These are phyloP conservation scores for Hanseniaspora uvarum DNA, from an alignment of 1,139 yeast genomes.

Conservation along the genomic window DNA sequence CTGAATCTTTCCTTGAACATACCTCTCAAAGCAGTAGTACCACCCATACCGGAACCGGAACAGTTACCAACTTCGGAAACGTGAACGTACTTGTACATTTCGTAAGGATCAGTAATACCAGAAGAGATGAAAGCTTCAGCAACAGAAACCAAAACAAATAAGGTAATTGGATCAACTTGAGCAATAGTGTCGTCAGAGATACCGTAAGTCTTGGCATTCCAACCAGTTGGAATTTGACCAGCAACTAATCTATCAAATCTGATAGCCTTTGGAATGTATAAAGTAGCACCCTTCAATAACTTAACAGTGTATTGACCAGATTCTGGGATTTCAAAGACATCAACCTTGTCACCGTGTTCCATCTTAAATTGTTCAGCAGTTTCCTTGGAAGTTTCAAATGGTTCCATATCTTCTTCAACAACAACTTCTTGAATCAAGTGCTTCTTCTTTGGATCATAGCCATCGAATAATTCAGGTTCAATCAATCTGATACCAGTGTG, in stretches of 20 bases:
- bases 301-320: constrained; percentile 87
- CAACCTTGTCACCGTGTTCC: constrained; percentile 91
- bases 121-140: constrained; percentile 87
- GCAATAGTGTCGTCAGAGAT: constrained; percentile 81
- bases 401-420: constrained; percentile 89
- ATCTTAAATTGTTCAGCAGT: constrained; percentile 89
- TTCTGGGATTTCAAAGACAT: constrained; percentile 78
- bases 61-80: constrained; percentile 98
- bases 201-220: constrained; percentile 94
- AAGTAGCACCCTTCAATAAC: constrained; percentile 83
- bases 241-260: constrained; percentile 93
- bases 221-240: constrained; percentile 97
- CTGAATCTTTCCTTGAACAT: constrained; percentile 92
- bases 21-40: constrained; percentile 91
- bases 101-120: constrained; percentile 96
- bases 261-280: constrained; percentile 89
- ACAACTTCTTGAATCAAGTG: constrained; percentile 89
- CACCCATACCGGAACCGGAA: constrained; percentile 99
- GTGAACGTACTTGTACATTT: constrained; percentile 94
- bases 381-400: constrained; percentile 89
- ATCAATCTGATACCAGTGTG: constrained; percentile 94
- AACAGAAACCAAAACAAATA: constrained; percentile 85
- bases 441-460: constrained; percentile 91
- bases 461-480: constrained; percentile 88
- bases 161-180: constrained; percentile 93